phyloP scores from a whole-genome alignment of 2,329 filamentous ascomycete species.

The Colletotrichum cordylinicola region DNA sequence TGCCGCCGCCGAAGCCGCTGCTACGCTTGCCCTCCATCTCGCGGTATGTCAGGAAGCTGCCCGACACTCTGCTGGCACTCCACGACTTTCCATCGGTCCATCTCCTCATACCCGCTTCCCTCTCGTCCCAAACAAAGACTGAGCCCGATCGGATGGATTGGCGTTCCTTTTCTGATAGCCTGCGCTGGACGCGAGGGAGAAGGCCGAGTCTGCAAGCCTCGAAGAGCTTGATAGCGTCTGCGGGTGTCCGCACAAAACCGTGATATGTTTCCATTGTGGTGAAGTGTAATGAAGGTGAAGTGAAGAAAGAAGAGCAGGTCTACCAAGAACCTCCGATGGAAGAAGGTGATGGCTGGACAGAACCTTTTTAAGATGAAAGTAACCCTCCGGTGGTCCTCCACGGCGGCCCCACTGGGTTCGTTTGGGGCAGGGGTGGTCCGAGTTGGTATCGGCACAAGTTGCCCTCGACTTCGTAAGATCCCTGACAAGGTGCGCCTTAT shows the following conservation, averaged over 20 bases:
- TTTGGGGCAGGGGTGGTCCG: constrained; percentile 6
- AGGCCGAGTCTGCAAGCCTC: constrained; percentile 92
- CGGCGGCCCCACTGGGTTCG: constrained; percentile 18
- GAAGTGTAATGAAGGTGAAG: constrained; percentile 8
- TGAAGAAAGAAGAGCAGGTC: constrained; percentile 4
- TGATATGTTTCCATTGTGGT: constrained; percentile 93
- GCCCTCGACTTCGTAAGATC: background rate
- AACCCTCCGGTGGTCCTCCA: constrained; percentile 15
- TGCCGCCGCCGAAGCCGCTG: constrained; percentile 69
- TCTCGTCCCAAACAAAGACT: constrained; percentile 99
- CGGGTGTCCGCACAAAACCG: constrained; percentile 93
- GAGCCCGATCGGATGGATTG: constrained; percentile 96
- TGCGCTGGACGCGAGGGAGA: constrained; percentile 87
- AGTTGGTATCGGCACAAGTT: constrained; percentile 18
- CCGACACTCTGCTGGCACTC: constrained; percentile 96
- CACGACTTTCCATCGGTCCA: constrained; percentile 99
- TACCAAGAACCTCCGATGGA: background rate
- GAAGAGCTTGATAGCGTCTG: constrained; percentile 97
- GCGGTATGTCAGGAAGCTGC: constrained; percentile 95
- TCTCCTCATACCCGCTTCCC: constrained; percentile 95
- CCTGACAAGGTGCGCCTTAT: background rate
- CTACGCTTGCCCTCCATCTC: constrained; percentile 99
- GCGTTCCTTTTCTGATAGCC: constrained; percentile 94
- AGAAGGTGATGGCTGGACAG: background rate
- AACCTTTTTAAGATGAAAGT: constrained; percentile 13